phyloP scores from a whole-genome alignment of 176 grass and related monocot species.

The Rhynchospora breviuscula region DNA sequence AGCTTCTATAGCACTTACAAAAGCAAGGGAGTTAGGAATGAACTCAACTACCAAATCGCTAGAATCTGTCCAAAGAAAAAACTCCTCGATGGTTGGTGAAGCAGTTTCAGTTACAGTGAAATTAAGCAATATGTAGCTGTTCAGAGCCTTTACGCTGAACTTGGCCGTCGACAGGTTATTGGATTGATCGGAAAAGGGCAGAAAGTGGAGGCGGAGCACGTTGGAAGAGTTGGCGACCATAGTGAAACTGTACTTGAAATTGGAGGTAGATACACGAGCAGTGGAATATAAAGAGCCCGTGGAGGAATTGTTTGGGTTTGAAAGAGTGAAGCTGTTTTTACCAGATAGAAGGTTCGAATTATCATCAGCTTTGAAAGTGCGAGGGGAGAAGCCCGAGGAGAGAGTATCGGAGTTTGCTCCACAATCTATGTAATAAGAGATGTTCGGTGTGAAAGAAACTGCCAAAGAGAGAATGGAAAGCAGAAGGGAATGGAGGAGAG shows the following conservation, averaged over 20 bases:
- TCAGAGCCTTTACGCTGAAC: conserved; percentile 39
- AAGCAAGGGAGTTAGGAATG: conserved; percentile 31
- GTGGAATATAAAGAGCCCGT: background rate
- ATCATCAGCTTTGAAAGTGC: background rate
- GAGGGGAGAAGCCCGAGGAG: background rate
- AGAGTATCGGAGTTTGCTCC: background rate
- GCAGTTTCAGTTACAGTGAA: conserved; percentile 28
- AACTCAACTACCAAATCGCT: conserved; percentile 23
- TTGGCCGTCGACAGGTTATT: conserved; percentile 26
- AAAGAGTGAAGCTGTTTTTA: background rate
- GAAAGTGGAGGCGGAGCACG: conserved; percentile 87
- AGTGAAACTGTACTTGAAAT: conserved; percentile 32
- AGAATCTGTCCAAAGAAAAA: conserved; percentile 31
- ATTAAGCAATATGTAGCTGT: conserved; percentile 31
- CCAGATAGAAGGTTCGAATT: conserved; percentile 19
- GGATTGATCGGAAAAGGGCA: conserved; percentile 29
- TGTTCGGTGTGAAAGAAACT: conserved; percentile 19
- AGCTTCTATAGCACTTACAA: conserved; percentile 49
- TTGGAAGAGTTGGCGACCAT: conserved; percentile 6
- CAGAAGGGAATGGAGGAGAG: conserved; percentile 7
- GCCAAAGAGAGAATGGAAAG: background rate
- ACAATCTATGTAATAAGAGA: background rate
- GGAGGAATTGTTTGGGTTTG: conserved; percentile 15
- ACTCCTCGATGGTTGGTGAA: conserved; percentile 47
- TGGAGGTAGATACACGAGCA: conserved; percentile 31